Percentiles rank a stretch among this genome's conserved stretches.
Evolutionary conservation across 2,329 filamentous ascomycete genomes (phyloP).

Genomic region (Lomentospora prolificans): DNA sequence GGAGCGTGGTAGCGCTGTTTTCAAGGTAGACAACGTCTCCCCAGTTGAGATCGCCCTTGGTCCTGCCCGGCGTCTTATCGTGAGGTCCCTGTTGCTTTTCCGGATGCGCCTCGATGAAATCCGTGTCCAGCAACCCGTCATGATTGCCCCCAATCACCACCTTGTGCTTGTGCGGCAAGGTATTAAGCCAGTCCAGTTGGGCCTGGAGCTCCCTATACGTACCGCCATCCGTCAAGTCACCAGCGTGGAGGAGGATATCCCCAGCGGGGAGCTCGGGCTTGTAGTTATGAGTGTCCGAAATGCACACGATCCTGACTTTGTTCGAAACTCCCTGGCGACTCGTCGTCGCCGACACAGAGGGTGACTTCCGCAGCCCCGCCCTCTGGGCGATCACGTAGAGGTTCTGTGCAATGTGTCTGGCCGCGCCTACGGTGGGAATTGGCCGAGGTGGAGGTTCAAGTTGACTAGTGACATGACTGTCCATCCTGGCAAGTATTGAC

Average conservation of each 20-base stretch:
- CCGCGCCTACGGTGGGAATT: neutral
- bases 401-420: slow-evolving; percentile 1
- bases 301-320: slow-evolving; percentile 7
- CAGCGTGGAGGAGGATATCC: slow-evolving; percentile 37
- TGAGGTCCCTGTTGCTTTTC: neutral
- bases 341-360: neutral
- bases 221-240: slow-evolving; percentile 46
- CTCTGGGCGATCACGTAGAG: slow-evolving; percentile 3
- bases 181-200: slow-evolving; percentile 56
- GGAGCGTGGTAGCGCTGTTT: slow-evolving; percentile 53
- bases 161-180: slow-evolving; percentile 38
- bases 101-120: slow-evolving; percentile 26
- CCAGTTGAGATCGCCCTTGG: slow-evolving; percentile 42
- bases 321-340: neutral
- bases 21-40: slow-evolving; percentile 67
- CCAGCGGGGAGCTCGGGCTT: slow-evolving; percentile 26
- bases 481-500: neutral
- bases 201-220: slow-evolving; percentile 63
- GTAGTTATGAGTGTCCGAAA: slow-evolving; percentile 30
- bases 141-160: slow-evolving; percentile 39
- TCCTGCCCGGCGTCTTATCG: slow-evolving; percentile 4
- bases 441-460: neutral
- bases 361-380: neutral
- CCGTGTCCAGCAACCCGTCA: slow-evolving; percentile 25
- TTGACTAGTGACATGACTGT: neutral